A percentile compares a stretch with the other conserved stretches of the same genome.
Conservation (phyloP, 176 grass and related monocot genomes). For the Triticum urartu region DNA sequence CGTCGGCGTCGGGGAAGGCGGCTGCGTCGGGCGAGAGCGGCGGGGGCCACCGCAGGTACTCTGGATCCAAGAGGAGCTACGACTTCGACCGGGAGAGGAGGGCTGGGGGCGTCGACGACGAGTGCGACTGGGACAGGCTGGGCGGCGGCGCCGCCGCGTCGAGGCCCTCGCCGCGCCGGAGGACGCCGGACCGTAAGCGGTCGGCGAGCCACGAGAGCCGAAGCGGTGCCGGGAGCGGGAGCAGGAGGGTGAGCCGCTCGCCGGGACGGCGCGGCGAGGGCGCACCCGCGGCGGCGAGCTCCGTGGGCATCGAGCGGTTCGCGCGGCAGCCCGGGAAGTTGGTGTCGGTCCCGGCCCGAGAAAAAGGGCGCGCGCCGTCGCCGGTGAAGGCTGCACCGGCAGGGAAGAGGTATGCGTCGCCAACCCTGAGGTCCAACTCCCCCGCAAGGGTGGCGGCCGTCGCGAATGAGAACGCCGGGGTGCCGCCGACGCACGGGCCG, state of each 20-base stretch:
- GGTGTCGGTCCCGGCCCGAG: constrained; percentile 71
- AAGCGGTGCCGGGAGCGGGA: constrained; percentile 27
- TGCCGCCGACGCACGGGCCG: constrained; percentile 37
- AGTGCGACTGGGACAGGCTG: constrained; percentile 46
- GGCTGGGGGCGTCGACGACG: constrained; percentile 39
- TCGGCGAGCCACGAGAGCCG: constrained; percentile 68
- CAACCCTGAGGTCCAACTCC: constrained; percentile 57
- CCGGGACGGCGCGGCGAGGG: constrained; percentile 49
- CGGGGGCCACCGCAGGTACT: constrained; percentile 45
- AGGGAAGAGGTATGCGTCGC: constrained; percentile 63
- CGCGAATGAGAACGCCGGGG: constrained; percentile 49
- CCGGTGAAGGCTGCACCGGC: constrained; percentile 32
- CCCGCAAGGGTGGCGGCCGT: constrained; percentile 38
- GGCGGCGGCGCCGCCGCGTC: constrained; percentile 27
- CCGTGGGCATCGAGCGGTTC: not conserved
- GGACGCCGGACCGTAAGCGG: constrained; percentile 71
- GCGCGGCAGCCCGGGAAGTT: constrained; percentile 61
- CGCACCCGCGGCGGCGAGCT: not conserved
- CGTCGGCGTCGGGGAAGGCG: constrained; percentile 66
- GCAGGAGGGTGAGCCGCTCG: constrained; percentile 71
- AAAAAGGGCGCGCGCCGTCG: constrained; percentile 50
- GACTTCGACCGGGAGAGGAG: constrained; percentile 80
- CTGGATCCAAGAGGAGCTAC: constrained; percentile 86
- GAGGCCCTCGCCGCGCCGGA: constrained; percentile 67
- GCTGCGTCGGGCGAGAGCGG: constrained; percentile 36